Percentiles rank a stretch among this genome's conserved stretches.
phyloP scores from a whole-genome alignment of 352 stramenopile species.

The Plasmopara viticola region DNA sequence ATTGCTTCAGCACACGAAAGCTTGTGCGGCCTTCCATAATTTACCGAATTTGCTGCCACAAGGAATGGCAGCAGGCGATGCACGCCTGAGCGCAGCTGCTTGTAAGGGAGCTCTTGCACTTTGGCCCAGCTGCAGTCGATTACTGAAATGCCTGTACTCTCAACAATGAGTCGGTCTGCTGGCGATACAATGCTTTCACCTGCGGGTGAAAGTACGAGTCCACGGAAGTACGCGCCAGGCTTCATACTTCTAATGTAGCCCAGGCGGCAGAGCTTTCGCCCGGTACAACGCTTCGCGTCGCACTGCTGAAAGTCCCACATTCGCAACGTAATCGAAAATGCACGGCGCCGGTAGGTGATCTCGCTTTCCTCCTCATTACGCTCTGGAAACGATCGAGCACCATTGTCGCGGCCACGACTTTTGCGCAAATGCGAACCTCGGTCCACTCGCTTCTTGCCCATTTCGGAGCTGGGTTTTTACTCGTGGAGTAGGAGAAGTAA shows the following conservation, averaged over 20 bases:
- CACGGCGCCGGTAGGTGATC: slow-evolving; percentile 53
- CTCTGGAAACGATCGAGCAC: not conserved
- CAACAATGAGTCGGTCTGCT: slow-evolving; percentile 74
- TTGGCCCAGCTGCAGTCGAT: slow-evolving; percentile 98
- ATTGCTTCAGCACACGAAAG: slow-evolving; percentile 96
- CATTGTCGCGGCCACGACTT: slow-evolving; percentile 5
- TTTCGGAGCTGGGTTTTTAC: not conserved
- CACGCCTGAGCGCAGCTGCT: slow-evolving; percentile 89
- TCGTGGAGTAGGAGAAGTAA: no score
- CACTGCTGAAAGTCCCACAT: slow-evolving; percentile 97
- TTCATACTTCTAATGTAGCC: slow-evolving; percentile 91
- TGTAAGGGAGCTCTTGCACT: slow-evolving; percentile 93
- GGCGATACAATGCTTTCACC: slow-evolving; percentile 88
- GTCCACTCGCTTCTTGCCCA: slow-evolving; percentile 30
- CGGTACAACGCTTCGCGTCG: slow-evolving; percentile 92
- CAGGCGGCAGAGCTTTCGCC: slow-evolving; percentile 88
- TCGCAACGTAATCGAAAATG: slow-evolving; percentile 76
- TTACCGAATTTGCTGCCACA: slow-evolving; percentile 97
- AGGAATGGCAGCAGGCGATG: slow-evolving; percentile 97
- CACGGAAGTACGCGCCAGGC: slow-evolving; percentile 89
- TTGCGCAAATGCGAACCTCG: slow-evolving; percentile 8
- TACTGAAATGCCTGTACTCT: slow-evolving; percentile 87
- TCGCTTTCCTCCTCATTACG: slow-evolving; percentile 63
- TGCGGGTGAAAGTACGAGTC: slow-evolving; percentile 91
- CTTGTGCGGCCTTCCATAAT: slow-evolving; percentile 96